Evolutionary conservation across 371 early-diverging fungal genomes (phyloP).

Genomic region (Globomyces sp.): DNA sequence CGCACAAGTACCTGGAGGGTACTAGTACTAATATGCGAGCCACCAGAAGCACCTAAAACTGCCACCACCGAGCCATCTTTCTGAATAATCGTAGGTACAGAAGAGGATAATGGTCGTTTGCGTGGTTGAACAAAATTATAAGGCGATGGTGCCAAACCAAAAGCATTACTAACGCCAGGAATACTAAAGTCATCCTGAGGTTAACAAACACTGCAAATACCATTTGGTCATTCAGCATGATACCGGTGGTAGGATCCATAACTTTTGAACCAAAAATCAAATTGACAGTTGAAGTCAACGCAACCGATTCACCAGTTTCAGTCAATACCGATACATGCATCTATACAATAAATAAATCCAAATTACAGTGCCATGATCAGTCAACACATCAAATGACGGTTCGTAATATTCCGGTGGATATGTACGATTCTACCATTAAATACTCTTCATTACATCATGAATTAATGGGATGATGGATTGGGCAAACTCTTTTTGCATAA

Average conservation of each 20-base stretch:
- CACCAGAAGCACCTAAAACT: slow-evolving; percentile 93
- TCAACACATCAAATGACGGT: slow-evolving; percentile 71
- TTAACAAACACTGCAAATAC: slow-evolving; percentile 11
- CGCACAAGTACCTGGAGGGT: slow-evolving; percentile 76
- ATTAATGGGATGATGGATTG: slow-evolving; percentile 48
- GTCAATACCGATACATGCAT: slow-evolving; percentile 95
- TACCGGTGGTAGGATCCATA: slow-evolving; percentile 92
- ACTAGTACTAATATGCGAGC: slow-evolving; percentile 89
- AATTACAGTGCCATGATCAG: slow-evolving; percentile 85
- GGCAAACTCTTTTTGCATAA: slow-evolving; percentile 71
- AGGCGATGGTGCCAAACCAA: slow-evolving; percentile 80
- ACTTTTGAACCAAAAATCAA: slow-evolving; percentile 91
- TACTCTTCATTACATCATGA: slow-evolving; percentile 7
- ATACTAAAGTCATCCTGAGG: slow-evolving; percentile 91
- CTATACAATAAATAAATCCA: background rate
- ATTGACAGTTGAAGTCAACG: slow-evolving; percentile 95
- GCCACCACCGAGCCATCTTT: slow-evolving; percentile 60
- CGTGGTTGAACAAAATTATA: slow-evolving; percentile 82
- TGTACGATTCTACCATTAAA: slow-evolving; percentile 39
- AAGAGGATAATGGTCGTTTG: slow-evolving; percentile 93
- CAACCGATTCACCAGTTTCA: slow-evolving; percentile 79
- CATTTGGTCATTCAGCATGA: slow-evolving; percentile 97
- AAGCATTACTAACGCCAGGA: slow-evolving; percentile 77
- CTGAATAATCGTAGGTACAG: slow-evolving; percentile 85
- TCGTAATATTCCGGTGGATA: slow-evolving; percentile 70